These are phyloP conservation scores for Penicillium ucsense DNA, from an alignment of 495 filamentous ascomycete genomes.

Conservation along the genomic window DNA sequence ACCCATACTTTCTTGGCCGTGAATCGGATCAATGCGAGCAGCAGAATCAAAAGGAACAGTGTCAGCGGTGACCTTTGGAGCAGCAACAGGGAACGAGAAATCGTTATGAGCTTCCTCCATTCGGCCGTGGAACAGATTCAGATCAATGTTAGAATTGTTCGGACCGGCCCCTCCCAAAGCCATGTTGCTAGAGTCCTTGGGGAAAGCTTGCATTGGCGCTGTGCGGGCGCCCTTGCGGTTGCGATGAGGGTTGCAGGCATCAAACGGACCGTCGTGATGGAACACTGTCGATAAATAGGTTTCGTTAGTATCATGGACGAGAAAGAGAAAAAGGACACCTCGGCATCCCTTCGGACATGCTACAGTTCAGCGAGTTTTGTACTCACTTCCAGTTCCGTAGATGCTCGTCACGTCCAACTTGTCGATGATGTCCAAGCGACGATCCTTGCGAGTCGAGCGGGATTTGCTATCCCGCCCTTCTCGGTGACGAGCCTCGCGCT, in stretches of 20 bases:
- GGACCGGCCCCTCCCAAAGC: slow-evolving; percentile 82
- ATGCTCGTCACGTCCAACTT: slow-evolving; percentile 96
- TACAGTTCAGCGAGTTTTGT: no score
- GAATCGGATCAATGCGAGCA: slow-evolving; percentile 56
- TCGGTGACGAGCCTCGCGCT: slow-evolving; percentile 54
- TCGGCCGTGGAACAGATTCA: slow-evolving; percentile 71
- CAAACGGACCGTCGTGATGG: slow-evolving; percentile 97
- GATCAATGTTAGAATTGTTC: slow-evolving; percentile 69
- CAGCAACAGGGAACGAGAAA: slow-evolving; percentile 38
- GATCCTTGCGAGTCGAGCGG: slow-evolving; percentile 38
- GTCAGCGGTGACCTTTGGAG: slow-evolving; percentile 32
- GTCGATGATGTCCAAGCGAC: slow-evolving; percentile 86
- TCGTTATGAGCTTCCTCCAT: slow-evolving; percentile 80
- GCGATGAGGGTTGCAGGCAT: slow-evolving; percentile 92
- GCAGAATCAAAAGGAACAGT: slow-evolving; percentile 47
- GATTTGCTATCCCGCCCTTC: slow-evolving; percentile 34
- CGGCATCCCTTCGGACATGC: no score
- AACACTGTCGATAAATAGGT: slow-evolving; percentile 55
- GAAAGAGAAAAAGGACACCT: neutral
- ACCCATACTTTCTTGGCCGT: slow-evolving; percentile 75
- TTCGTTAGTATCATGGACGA: neutral
- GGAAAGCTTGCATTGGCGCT: slow-evolving; percentile 95
- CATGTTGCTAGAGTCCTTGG: slow-evolving; percentile 85
- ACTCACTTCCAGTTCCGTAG: slow-evolving; percentile 87
- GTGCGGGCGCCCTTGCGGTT: slow-evolving; percentile 76